Conservation (phyloP, 1,139 yeast species). For the Sugiyamaella xylanicola region DNA sequence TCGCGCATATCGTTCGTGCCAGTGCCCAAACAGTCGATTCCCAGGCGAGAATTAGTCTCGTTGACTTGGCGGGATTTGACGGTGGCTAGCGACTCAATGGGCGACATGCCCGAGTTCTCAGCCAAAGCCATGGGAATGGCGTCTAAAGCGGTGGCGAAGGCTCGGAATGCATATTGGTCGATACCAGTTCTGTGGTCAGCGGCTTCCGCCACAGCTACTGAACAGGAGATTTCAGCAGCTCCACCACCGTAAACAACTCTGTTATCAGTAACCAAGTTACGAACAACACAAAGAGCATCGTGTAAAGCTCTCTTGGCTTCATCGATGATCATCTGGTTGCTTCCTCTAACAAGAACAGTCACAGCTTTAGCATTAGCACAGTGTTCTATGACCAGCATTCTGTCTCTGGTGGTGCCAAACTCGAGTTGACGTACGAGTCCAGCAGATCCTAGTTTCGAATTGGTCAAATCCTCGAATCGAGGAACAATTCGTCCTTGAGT, state of each 20-base stretch:
- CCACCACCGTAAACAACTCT: constrained; percentile 99
- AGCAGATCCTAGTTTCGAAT: constrained; percentile 84
- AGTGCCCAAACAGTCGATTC: constrained; percentile 91
- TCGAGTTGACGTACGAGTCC: constrained; percentile 84
- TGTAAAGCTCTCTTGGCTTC: constrained; percentile 96
- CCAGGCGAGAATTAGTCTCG: constrained; percentile 69
- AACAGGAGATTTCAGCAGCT: constrained; percentile 93
- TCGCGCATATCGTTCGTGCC: constrained; percentile 86
- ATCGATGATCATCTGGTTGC: constrained; percentile 96
- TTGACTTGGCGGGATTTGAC: constrained; percentile 84
- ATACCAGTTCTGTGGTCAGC: constrained; percentile 94
- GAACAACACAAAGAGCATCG: constrained; percentile 95
- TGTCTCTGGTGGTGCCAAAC: constrained; percentile 95
- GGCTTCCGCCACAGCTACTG: constrained; percentile 86
- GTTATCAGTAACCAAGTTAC: constrained; percentile 88
- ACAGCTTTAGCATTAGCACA: constrained; percentile 89
- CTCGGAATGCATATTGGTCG: constrained; percentile 97
- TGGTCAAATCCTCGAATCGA: constrained; percentile 85
- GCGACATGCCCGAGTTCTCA: constrained; percentile 93
- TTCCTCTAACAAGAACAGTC: constrained; percentile 90
- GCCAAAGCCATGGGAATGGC: constrained; percentile 93
- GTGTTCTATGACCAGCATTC: constrained; percentile 93
- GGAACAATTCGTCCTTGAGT: constrained; percentile 97
- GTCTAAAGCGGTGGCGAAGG: constrained; percentile 89
- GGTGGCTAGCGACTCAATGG: constrained; percentile 83